These are phyloP conservation scores for Borealophlyctis nickersoniae DNA, from an alignment of 192 early-diverging fungal species.

Conservation along the genomic window DNA sequence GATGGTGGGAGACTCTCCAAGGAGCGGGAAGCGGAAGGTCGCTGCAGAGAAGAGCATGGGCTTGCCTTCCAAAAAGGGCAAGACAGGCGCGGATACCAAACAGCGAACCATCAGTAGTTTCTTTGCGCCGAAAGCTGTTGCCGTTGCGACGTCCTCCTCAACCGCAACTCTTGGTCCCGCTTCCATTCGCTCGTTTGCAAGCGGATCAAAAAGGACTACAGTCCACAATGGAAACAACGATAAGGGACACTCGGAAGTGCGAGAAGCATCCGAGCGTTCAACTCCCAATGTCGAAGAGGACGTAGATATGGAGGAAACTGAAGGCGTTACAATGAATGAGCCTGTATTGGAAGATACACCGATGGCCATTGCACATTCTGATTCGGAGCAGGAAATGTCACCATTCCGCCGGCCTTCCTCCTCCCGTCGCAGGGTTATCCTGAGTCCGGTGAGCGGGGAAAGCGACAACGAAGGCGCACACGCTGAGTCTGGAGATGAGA, in stretches of 20 bases:
- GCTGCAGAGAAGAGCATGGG: no score
- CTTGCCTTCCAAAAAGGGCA: conserved; percentile 5
- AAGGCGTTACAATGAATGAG: no score
- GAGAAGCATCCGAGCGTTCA: no score
- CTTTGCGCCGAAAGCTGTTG: conserved; percentile 17
- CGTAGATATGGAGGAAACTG: not conserved
- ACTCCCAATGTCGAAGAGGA: not conserved
- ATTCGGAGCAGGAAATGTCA: no score
- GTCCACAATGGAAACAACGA: not conserved
- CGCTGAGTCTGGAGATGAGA: not conserved
- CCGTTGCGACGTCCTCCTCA: not conserved
- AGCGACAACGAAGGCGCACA: not conserved
- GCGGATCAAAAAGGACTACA: not conserved
- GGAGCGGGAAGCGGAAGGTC: no score
- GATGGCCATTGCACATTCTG: no score
- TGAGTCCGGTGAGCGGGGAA: not conserved
- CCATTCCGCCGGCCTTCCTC: no score
- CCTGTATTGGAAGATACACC: no score
- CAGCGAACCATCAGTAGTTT: conserved; percentile 27
- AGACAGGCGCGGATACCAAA: not conserved
- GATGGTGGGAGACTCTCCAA: no score
- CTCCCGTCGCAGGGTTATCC: no score
- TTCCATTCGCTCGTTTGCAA: not conserved
- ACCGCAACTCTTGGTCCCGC: not conserved
- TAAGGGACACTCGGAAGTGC: no score